Base-by-base conservation (phyloP, 805 yeast genomes). In the Clavispora vitiphila region DNA sequence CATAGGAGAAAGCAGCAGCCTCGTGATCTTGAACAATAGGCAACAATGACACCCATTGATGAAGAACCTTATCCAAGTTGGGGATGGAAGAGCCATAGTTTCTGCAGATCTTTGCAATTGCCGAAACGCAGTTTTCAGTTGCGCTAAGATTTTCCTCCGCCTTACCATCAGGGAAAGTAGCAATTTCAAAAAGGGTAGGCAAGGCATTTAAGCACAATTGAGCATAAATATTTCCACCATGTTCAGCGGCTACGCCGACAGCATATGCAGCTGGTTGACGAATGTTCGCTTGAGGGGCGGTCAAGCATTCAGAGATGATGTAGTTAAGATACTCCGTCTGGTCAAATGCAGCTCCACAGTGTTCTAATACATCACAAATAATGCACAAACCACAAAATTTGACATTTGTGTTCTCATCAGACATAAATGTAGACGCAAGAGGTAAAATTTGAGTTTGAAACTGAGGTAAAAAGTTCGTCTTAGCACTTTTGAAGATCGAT, bases 261-360 rank as follows among this genome's bases (percentile, higher is more conserved):
- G 86, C 78, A 54, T 81, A 83, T 1, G 93, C 79, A 3, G 96
- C 90, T 10, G 87, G 86, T 67, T 93, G 97, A 53, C 97, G 83
- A 27, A 90, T 72, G 5, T 80, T 71, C 3, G 95, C 79, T 38
- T 80, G 80, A 8, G 86, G 69, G 10, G 83, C 75, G 2, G 81
- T 72, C 38, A 90, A 65, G 2, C 84, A 74, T 41, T 80, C 83
- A n/a, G 81, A 81, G 24, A 88, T 69, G 25, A 77, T 78, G 46
- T 71, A 71, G 40, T 83, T 61, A 58, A 86, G 85, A 49, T 79
- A 60, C 34, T 81, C 87, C 54, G 80, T 79, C 57, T 78, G 84
- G 21, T 74, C 72, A 39, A 69, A 72, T 0, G 93, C 79, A 8
- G 82, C 74, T 18, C 96, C 96, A 36, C 86, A 74, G 61, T 74